Evolutionary conservation across 2,329 filamentous ascomycete genomes (phyloP).

Genomic region (Claviceps sorghi): DNA sequence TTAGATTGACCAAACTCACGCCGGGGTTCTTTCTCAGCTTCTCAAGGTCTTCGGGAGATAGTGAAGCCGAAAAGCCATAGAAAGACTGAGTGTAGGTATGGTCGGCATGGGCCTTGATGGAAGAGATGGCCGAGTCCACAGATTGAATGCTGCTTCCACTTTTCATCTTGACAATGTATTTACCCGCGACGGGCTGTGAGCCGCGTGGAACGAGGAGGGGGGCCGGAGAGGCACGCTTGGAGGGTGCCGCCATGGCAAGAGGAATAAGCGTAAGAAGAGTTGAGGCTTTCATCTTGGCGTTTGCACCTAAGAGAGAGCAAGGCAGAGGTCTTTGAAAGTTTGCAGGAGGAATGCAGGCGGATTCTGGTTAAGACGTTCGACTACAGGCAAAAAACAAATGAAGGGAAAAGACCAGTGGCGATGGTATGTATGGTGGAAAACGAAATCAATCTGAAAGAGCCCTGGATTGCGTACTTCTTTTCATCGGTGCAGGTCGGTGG

Average conservation of each 20-base stretch:
- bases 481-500: not conserved
- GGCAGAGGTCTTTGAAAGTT: not conserved
- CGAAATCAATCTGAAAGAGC: not conserved
- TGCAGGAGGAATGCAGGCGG: no score
- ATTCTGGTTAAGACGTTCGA: no score
- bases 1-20: conserved; percentile 6
- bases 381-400: no score
- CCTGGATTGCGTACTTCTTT: not conserved
- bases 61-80: conserved; percentile 15
- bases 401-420: no score
- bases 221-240: conserved; percentile 19
- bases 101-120: conserved; percentile 18
- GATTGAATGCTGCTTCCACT: conserved; percentile 10
- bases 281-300: conserved; percentile 15
- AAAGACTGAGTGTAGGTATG: conserved; percentile 16
- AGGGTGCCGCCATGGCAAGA: conserved; percentile 17
- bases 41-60: conserved; percentile 13
- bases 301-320: not conserved
- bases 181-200: conserved; percentile 18
- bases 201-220: conserved; percentile 20
- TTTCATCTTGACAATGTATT: conserved; percentile 25
- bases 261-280: conserved; percentile 20
- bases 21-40: conserved; percentile 14
- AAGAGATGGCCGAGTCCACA: conserved; percentile 12
- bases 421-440: not conserved